phyloP scores from a whole-genome alignment of 2,329 filamentous ascomycete species.

The Clarireedia sp. region DNA sequence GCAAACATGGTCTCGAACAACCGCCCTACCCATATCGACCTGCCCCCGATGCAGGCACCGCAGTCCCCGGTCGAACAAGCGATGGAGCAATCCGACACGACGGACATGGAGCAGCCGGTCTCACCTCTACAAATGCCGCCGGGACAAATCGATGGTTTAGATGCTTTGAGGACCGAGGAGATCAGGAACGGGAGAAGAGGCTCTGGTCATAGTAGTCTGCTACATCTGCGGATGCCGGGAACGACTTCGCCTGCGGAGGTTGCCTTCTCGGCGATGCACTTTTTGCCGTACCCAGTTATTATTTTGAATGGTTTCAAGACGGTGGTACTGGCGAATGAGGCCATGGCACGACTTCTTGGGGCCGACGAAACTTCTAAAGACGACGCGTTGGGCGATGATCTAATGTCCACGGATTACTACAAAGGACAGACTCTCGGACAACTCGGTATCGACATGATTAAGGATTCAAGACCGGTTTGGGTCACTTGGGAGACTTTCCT shows the following conservation, averaged over 20 bases:
- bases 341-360: constrained; percentile 62
- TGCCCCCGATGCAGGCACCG: not conserved
- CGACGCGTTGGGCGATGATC: constrained; percentile 32
- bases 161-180: constrained; percentile 15
- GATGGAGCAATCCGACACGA: not conserved
- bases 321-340: constrained; percentile 65
- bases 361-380: constrained; percentile 38
- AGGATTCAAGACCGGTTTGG: constrained; percentile 55
- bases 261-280: constrained; percentile 63
- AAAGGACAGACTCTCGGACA: constrained; percentile 59
- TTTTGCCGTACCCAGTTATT: constrained; percentile 63
- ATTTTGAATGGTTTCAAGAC: constrained; percentile 63
- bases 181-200: constrained; percentile 15
- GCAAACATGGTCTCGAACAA: not conserved
- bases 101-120: constrained; percentile 12
- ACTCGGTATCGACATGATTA: constrained; percentile 65
- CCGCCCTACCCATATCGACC: constrained; percentile 3
- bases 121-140: constrained; percentile 23
- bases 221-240: constrained; percentile 35
- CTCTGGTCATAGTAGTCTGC: constrained; percentile 10
- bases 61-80: not conserved
- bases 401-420: constrained; percentile 45
- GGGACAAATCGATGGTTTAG: constrained; percentile 26
- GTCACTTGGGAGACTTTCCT: constrained; percentile 52
- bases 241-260: constrained; percentile 43